Evolutionary conservation across 495 filamentous ascomycete genomes (phyloP).

Genomic region (Hyaloscypha variabilis): DNA sequence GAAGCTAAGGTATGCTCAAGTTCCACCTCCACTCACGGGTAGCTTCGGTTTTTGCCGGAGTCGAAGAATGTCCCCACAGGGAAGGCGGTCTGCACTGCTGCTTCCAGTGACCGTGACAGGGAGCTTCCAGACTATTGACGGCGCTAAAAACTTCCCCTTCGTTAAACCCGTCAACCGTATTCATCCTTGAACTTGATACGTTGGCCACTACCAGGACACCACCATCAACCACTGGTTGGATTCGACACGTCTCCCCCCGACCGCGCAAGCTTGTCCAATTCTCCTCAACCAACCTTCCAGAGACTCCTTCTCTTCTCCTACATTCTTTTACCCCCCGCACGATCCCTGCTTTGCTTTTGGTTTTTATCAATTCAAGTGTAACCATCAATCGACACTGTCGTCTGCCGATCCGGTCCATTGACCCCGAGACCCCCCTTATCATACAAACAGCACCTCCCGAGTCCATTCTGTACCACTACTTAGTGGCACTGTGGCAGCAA

Average conservation of each 20-base stretch:
- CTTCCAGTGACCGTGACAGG: too few species aligned
- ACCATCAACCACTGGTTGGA: neutral
- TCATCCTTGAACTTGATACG: neutral
- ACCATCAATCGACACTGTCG: neutral
- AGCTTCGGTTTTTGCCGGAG: neutral
- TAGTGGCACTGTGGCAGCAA: constrained; percentile 12
- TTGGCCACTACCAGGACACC: neutral
- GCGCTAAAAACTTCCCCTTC: neutral
- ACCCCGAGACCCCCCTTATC: neutral
- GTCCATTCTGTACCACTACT: neutral
- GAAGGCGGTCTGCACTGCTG: neutral
- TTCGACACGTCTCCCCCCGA: neutral
- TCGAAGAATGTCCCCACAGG: neutral
- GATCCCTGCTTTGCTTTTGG: neutral
- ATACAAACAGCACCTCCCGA: neutral
- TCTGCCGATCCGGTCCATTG: neutral
- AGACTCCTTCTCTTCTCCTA: neutral
- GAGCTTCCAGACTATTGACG: too few species aligned
- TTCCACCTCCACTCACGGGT: neutral
- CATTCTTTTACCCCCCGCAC: neutral
- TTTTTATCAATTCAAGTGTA: neutral
- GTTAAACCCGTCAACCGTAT: neutral
- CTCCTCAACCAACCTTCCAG: neutral
- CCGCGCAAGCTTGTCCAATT: neutral
- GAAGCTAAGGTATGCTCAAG: too few species aligned